Evolutionary conservation across 768 basidiomycete species (phyloP).

Genomic region (Cyclocybe cylindracea): DNA sequence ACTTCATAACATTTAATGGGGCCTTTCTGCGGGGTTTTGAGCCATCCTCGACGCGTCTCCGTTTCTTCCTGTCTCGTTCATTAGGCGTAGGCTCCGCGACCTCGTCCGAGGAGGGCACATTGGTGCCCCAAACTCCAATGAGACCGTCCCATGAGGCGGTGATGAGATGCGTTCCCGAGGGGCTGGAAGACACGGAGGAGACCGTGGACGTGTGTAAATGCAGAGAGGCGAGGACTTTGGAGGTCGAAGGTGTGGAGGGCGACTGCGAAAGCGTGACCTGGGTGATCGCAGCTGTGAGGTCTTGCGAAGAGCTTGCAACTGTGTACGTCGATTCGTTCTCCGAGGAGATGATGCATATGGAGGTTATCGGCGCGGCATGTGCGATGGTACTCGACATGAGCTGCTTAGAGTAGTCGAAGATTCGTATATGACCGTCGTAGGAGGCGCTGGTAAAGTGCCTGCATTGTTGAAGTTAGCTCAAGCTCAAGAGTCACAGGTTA

Average conservation of each 20-base stretch:
- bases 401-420: constrained; percentile 72
- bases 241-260: constrained; percentile 15
- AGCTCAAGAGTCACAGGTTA: not conserved
- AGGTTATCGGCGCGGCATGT: constrained; percentile 71
- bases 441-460: constrained; percentile 78
- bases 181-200: constrained; percentile 64
- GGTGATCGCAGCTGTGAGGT: constrained; percentile 68
- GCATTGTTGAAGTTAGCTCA: not conserved
- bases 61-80: constrained; percentile 54
- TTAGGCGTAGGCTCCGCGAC: constrained; percentile 41
- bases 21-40: constrained; percentile 56
- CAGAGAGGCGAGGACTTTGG: constrained; percentile 64
- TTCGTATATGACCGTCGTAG: constrained; percentile 76
- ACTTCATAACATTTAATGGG: constrained; percentile 74
- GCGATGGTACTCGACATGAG: constrained; percentile 46
- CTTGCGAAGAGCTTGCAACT: constrained; percentile 76
- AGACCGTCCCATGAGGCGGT: constrained; percentile 89
- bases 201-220: constrained; percentile 84
- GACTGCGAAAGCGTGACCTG: constrained; percentile 31
- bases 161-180: constrained; percentile 62
- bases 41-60: constrained; percentile 55
- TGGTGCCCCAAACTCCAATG: constrained; percentile 79
- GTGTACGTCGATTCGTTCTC: constrained; percentile 32
- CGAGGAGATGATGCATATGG: constrained; percentile 53
- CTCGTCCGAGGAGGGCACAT: constrained; percentile 64